Evolutionary conservation across 2,329 filamentous ascomycete species (phyloP).

Genomic region (Venturiaceae sp.): DNA sequence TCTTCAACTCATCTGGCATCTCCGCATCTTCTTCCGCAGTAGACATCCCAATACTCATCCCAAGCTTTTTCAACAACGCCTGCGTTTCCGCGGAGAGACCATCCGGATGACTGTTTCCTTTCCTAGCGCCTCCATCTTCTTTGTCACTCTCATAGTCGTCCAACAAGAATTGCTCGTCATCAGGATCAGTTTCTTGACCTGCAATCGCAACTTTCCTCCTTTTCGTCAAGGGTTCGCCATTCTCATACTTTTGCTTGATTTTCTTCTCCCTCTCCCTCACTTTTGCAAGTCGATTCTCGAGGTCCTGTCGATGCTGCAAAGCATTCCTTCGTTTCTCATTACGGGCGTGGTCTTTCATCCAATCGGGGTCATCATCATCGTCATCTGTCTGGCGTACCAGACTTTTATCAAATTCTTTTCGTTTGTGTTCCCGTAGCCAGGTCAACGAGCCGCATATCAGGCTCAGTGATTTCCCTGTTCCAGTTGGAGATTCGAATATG

Average conservation of each 20-base stretch:
- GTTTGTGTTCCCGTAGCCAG: constrained; percentile 80
- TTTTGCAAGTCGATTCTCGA: constrained; percentile 61
- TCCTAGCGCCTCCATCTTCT: constrained; percentile 27
- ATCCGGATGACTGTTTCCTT: constrained; percentile 13
- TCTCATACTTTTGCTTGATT: constrained; percentile 41
- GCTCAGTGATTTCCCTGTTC: constrained; percentile 80
- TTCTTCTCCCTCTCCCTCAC: constrained; percentile 54
- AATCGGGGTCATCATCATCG: constrained; percentile 62
- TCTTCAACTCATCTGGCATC: constrained; percentile 60
- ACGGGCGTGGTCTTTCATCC: constrained; percentile 72
- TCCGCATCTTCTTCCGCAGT: constrained; percentile 37
- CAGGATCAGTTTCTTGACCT: constrained; percentile 12
- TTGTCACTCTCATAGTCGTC: constrained; percentile 63
- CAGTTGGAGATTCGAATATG: constrained; percentile 90
- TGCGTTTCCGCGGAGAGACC: constrained; percentile 66
- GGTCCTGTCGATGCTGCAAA: constrained; percentile 55
- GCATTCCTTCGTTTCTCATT: constrained; percentile 59
- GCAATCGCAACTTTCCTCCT: constrained; percentile 23
- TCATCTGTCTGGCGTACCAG: constrained; percentile 33
- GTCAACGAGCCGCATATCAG: constrained; percentile 82
- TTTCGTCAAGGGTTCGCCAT: constrained; percentile 39
- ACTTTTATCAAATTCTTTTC: constrained; percentile 45
- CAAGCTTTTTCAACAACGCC: constrained; percentile 57
- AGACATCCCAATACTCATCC: constrained; percentile 21
- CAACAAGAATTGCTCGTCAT: constrained; percentile 64